Percentiles rank a stretch among this genome's conserved stretches.
Conservation (phyloP, 768 basidiomycete species). For the Boletus vinaceobasis region DNA sequence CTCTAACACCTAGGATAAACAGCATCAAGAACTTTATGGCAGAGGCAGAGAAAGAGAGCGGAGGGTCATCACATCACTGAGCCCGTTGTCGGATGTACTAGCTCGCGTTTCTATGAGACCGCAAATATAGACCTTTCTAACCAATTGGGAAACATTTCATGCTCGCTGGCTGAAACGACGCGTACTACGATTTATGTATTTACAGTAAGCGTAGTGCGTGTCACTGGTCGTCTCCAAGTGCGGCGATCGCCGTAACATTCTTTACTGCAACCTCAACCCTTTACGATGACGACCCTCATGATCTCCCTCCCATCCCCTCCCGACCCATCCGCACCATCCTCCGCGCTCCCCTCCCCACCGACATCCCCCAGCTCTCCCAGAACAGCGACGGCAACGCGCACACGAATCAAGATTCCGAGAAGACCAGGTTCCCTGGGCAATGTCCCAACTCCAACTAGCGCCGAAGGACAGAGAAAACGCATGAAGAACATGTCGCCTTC, state of each 20-base stretch:
- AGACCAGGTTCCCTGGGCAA: not conserved
- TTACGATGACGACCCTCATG: not conserved
- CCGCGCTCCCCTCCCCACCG: conserved; percentile 17
- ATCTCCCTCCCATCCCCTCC: not conserved
- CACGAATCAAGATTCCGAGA: conserved; percentile 11
- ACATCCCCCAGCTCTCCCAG: conserved; percentile 16
- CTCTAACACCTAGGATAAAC: conserved; percentile 46
- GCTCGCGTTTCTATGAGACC: conserved; percentile 1
- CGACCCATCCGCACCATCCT: not conserved
- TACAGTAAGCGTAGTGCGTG: too few relatives aligned
- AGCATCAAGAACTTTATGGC: conserved; percentile 80
- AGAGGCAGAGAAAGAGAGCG: conserved; percentile 78
- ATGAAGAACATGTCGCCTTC: conserved; percentile 6
- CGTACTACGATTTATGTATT: not conserved
- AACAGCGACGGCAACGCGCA: conserved; percentile 4
- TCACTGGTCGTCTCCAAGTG: not conserved
- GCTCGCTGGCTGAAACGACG: conserved; percentile 4
- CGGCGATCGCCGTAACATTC: not conserved
- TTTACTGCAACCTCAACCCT: not conserved
- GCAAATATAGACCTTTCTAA: conserved; percentile 5
- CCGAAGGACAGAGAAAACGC: not conserved
- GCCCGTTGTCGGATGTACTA: conserved; percentile 4
- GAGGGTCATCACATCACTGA: conserved; percentile 35
- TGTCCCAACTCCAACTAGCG: not conserved
- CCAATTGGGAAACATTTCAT: not conserved